Evolutionary conservation across 345 rosid species (phyloP).

Genomic region (Noccaea caerulescens): DNA sequence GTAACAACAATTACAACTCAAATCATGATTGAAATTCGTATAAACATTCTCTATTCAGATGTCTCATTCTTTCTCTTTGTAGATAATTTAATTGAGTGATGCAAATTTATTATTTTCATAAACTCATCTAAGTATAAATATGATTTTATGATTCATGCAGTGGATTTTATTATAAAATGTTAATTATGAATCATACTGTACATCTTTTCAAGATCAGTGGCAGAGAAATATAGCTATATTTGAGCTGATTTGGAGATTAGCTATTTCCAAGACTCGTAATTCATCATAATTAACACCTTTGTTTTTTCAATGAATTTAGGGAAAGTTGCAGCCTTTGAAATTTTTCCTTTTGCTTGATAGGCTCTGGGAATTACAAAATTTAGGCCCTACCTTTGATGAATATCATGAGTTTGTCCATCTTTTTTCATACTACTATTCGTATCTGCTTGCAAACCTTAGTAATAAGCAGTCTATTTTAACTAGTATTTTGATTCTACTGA

Average conservation of each 20-base stretch:
- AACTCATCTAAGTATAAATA: conserved; percentile 10
- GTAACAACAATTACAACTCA: conserved; percentile 24
- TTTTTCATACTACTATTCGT: background rate
- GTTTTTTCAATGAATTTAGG: conserved; percentile 34
- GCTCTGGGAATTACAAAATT: conserved; percentile 36
- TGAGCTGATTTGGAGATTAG: conserved; percentile 24
- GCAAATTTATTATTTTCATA: conserved; percentile 4
- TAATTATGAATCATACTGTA: background rate
- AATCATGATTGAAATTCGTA: conserved; percentile 21
- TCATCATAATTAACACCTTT: conserved; percentile 38
- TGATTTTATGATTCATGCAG: background rate
- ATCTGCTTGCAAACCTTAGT: background rate
- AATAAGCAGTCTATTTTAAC: background rate
- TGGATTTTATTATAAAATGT: background rate
- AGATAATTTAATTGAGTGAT: background rate
- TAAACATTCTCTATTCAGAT: background rate
- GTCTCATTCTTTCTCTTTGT: background rate
- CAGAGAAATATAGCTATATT: conserved; percentile 5
- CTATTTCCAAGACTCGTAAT: conserved; percentile 34
- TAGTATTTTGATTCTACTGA: background rate
- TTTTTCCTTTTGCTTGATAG: conserved; percentile 15
- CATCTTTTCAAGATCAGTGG: conserved; percentile 7
- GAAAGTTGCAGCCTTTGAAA: conserved; percentile 31
- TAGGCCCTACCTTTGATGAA: conserved; percentile 36
- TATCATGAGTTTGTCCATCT: conserved; percentile 26